Conservation (phyloP, 2,329 filamentous ascomycete species). For the Lithohypha guttulata region DNA sequence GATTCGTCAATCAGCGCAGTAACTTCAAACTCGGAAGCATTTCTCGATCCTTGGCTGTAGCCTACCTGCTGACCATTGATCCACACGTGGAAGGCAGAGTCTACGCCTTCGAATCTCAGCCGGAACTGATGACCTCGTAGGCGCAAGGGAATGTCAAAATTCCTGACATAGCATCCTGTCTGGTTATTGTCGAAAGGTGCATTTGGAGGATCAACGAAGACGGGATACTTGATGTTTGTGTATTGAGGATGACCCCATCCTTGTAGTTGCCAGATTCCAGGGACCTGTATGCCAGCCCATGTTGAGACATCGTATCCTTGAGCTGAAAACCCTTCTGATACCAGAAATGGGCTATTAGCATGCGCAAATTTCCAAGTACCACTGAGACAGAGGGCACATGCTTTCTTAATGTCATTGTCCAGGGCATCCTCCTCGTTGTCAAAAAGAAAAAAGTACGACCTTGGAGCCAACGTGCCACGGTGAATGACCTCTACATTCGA, state of each 20-base stretch:
- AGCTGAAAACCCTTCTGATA: constrained; percentile 25
- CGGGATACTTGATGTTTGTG: constrained; percentile 57
- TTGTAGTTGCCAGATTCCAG: constrained; percentile 60
- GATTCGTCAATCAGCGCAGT: constrained; percentile 39
- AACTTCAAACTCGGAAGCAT: constrained; percentile 60
- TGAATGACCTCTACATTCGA: constrained; percentile 51
- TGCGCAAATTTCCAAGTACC: constrained; percentile 45
- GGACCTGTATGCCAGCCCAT: constrained; percentile 49
- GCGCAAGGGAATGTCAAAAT: constrained; percentile 38
- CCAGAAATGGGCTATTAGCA: constrained; percentile 12
- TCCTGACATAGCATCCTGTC: constrained; percentile 51
- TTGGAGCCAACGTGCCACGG: constrained; percentile 47
- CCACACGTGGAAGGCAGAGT: constrained; percentile 60
- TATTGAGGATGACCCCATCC: constrained; percentile 58
- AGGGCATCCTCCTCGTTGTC: constrained; percentile 40
- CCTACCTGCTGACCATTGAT: constrained; percentile 54
- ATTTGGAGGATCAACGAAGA: constrained; percentile 54
- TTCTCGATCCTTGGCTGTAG: constrained; percentile 58
- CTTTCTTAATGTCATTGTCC: constrained; percentile 14
- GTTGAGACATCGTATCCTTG: constrained; percentile 24
- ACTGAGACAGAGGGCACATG: constrained; percentile 34
- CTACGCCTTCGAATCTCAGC: constrained; percentile 60
- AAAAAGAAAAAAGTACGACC: constrained; percentile 48
- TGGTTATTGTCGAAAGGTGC: constrained; percentile 52
- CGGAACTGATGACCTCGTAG: constrained; percentile 47